Base-by-base conservation (phyloP, 192 early-diverging fungal genomes). In the Linnemannia exigua region DNA sequence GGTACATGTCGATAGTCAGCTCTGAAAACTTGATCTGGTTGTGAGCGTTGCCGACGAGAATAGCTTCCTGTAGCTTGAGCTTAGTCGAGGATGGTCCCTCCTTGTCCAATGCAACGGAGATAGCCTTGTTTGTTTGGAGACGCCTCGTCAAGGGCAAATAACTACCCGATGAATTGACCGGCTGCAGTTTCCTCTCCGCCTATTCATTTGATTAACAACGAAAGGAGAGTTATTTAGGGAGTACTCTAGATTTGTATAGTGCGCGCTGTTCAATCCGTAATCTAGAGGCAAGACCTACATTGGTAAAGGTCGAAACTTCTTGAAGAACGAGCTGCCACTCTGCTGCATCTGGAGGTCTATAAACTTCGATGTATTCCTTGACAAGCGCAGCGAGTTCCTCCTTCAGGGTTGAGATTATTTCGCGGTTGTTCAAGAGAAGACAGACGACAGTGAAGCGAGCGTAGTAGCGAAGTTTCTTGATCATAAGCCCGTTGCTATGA, bases 1-100 rank as follows among this genome's bases (percentile, higher is more conserved):
- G 95, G 88, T 97, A 98, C 97, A 99, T 97, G 77, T 99, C 98
- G 63, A 99, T 89, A 0, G 97, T 98, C 46, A 99, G 90, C 87
- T 99, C 97, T 0, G 97, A 98, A 85, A 99, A 99, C 78, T 99
- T 99, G 87, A 98, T 97, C 76, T 99, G 98, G 54, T 96, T 96
- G 52, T 96, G 96, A 74, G 95, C 94, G 86, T 98, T 99, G 35
- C 98, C 98, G 58, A 99, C 97, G 46, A 99, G 89, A 66, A 99
- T 98, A 0, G 97, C 98, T 89, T 99, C 97, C 88, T 98, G 98
- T 25, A 99, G 89, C 58, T 91, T 90, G 41, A 97, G 79, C 75
- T 88, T 91, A 6, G 89, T 87, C 16, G 79, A 72, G 1, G 77
- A 61, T 4, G 82, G 73, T 5, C 90, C 89, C 38, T 96, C 93